phyloP scores from a whole-genome alignment of 2,329 filamentous ascomycete genomes.

The Tympanopsis confertula region DNA sequence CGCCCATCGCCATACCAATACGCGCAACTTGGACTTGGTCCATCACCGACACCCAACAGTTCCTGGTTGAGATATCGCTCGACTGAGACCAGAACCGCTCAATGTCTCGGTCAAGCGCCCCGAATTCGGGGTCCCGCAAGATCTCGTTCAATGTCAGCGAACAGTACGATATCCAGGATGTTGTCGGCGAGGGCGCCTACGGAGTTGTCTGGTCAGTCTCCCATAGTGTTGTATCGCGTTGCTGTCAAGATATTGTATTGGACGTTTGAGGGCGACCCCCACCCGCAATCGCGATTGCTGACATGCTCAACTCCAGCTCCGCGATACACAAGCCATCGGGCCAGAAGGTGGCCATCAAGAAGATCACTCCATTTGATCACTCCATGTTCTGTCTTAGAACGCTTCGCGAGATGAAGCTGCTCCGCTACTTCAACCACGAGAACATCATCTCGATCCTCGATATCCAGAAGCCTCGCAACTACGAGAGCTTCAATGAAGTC shows the following conservation, averaged over 20 bases:
- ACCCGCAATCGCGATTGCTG: not conserved
- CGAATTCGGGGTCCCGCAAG: slow-evolving; percentile 64
- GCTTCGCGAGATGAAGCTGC: slow-evolving; percentile 95
- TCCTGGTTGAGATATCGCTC: no score
- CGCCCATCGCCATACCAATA: no score
- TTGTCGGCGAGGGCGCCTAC: slow-evolving; percentile 95
- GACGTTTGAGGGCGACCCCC: not conserved
- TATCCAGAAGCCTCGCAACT: slow-evolving; percentile 94
- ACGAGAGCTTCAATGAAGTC: slow-evolving; percentile 92
- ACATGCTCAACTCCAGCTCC: slow-evolving; percentile 46
- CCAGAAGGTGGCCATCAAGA: slow-evolving; percentile 99
- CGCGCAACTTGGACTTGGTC: no score
- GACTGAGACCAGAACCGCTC: no score
- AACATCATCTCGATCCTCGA: slow-evolving; percentile 99
- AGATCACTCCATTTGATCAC: slow-evolving; percentile 98
- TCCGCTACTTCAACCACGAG: slow-evolving; percentile 98
- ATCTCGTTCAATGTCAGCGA: slow-evolving; percentile 99
- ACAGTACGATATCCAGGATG: slow-evolving; percentile 99
- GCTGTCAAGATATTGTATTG: not conserved
- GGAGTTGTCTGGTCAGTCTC: slow-evolving; percentile 84
- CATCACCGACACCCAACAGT: no score
- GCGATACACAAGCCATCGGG: slow-evolving; percentile 95
- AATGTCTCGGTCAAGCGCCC: slow-evolving; percentile 46
- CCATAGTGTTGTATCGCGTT: not conserved
- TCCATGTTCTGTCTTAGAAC: slow-evolving; percentile 98